Base-by-base conservation (phyloP, 345 rosid species). In the Populus euphratica region DNA sequence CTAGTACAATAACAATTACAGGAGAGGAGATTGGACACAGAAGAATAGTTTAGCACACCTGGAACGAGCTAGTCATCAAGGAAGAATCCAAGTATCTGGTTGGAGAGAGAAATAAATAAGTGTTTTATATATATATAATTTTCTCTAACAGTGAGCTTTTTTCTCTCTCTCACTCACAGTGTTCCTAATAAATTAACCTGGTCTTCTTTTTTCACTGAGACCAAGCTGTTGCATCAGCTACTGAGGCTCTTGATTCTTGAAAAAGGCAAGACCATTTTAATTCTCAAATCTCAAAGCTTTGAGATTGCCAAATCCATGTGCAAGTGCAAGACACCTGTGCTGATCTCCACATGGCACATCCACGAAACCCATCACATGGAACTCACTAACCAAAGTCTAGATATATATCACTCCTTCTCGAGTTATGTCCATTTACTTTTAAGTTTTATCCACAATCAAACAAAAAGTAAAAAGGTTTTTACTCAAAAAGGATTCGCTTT, bases 231-330 rank as follows among this genome's bases (percentile, higher is more conserved):
- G 38, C 71, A 80, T 79, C 73, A 62, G 80, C 49, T 54, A 56
- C 31, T 77, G 85, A 80, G 50, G 1, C 17, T 11, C 50, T 47
- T 47, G 82, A 76, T 77, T 71, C 83, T 82, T 77, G 82, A 79
- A 68, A 80, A 35, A 62, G 79, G 36, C 63, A 68, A 76, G 47
- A 66, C 38, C 65, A 27, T 16, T 52, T 29, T 56, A 49, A 65
- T 73, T 69, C 73, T 54, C 50, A 13, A 73, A 78, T 52, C 78
- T 76, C 38, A 73, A 86, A 65, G 83, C 81, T 69, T 74, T 73
- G 86, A 63, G 73, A 73, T 78, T 81, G 68, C 67, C 83, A 52
- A 72, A 73, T 78, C 82, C 90, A 74, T 85, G 86, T 80, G 88
- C 75, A 62, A 70, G 75, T 50, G 41, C 81, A 68, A 50, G 27